Evolutionary conservation across 345 rosid species (phyloP).

Genomic region (Murraya koenigii): DNA sequence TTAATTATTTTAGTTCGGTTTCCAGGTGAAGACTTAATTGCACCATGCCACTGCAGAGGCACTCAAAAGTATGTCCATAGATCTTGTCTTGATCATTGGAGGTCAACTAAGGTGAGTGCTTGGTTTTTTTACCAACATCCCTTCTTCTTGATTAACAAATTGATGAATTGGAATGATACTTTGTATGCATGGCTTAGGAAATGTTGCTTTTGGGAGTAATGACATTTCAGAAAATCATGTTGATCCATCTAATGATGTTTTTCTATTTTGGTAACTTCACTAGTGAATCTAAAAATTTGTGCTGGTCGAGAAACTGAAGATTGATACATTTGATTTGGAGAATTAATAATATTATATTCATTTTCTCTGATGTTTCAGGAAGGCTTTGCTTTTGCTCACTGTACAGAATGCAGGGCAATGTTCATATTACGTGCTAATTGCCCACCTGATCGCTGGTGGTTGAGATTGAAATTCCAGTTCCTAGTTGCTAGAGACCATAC

Average conservation of each 20-base stretch:
- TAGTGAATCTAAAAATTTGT: constrained; percentile 7
- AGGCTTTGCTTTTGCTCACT: constrained; percentile 99
- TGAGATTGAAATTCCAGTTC: constrained; percentile 95
- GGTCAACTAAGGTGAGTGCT: constrained; percentile 84
- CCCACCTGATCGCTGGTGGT: constrained; percentile 99
- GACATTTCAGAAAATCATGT: background rate
- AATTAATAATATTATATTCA: constrained; percentile 1
- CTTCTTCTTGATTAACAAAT: constrained; percentile 13
- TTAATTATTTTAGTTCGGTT: constrained; percentile 5
- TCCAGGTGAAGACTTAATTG: constrained; percentile 91
- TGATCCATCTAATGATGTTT: background rate
- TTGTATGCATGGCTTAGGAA: background rate
- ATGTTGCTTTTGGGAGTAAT: background rate
- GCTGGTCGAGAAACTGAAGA: background rate
- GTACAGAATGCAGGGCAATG: constrained; percentile 96
- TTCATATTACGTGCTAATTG: constrained; percentile 92
- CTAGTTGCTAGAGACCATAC: constrained; percentile 97
- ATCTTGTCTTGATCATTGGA: constrained; percentile 96
- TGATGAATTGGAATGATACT: background rate
- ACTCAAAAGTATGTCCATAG: constrained; percentile 98
- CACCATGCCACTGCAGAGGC: constrained; percentile 97
- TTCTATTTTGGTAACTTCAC: background rate
- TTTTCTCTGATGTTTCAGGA: constrained; percentile 53
- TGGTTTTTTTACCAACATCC: background rate
- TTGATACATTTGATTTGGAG: constrained; percentile 5